Conservation (phyloP, 176 grass and related monocot species). For the Phoenix roebelenii region DNA sequence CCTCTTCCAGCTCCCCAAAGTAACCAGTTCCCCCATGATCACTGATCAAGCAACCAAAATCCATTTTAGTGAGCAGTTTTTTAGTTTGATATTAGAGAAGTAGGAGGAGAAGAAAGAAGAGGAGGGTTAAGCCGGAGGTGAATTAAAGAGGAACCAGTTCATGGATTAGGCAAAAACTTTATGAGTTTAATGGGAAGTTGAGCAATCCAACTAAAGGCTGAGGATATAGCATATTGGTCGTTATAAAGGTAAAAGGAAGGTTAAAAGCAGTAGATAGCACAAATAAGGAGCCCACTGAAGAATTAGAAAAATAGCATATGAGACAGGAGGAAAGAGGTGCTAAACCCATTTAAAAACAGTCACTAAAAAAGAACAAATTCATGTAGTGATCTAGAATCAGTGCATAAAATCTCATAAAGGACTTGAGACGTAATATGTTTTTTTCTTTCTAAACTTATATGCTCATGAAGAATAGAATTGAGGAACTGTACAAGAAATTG, state of each 20-base stretch:
- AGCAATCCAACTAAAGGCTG: conserved; percentile 12
- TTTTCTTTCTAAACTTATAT: no score
- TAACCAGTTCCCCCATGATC: conserved; percentile 15
- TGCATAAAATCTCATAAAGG: no score
- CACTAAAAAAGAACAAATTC: neutral
- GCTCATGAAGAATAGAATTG: neutral
- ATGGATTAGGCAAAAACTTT: conserved; percentile 11
- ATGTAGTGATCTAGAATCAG: no score
- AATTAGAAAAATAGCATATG: conserved; percentile 5
- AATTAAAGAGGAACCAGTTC: neutral
- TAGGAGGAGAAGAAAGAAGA: neutral
- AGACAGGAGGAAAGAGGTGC: neutral
- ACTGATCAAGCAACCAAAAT: conserved; percentile 3
- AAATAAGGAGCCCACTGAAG: conserved; percentile 15
- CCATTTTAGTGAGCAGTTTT: neutral
- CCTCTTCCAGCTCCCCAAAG: conserved; percentile 20
- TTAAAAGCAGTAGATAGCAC: conserved; percentile 5
- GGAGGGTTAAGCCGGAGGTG: neutral
- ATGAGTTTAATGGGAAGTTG: conserved; percentile 10
- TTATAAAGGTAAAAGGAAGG: neutral
- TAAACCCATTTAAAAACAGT: no score
- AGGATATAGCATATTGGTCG: neutral
- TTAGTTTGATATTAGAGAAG: neutral
- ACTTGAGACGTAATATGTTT: no score
- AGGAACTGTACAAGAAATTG: conserved; percentile 16